Base-by-base conservation (phyloP, 257 asterid genomes). In the Solanum chilense region DNA sequence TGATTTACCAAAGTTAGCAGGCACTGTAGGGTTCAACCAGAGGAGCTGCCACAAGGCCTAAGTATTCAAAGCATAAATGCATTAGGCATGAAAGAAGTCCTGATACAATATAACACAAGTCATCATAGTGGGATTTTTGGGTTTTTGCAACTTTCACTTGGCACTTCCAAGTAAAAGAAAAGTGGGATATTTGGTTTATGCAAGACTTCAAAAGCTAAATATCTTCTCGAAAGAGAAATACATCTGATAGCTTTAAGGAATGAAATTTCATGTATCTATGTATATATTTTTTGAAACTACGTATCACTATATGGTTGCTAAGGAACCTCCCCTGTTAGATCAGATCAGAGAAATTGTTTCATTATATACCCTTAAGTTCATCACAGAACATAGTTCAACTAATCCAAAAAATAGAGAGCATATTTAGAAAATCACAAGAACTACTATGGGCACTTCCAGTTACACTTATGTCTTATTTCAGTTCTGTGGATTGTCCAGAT, bases 1-100 rank as follows among this genome's bases (percentile, higher is more conserved):
- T 64, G 93, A 88, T 90, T 91, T 94, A 18, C 93, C 88, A 80
- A 93, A 92, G 90, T 91, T 92, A 82, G 94, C 92, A 35, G 94
- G 92, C 86, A 89, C 90, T 73, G 88, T 86, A 25, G 96, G 98
- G 92, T 95, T 95, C 87, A 94, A 93, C 98, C 99, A 96, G 85
- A 97, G 94, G 90, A 97, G 93, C 91, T 95, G 97, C 99, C 99
- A 95, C 91, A 97, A 89, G 83, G 97, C 98, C 99, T 97, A 89
- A 39, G 80, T 86, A 89, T 86, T 64, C 82, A 29, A 58, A 86
- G 83, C 78, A 88, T 23, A 88, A 58, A 80, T 80, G 68, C 84
- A 80, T 80, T 80, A 80, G 84, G 42, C 66, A 16, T 10, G 6
- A 44, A 80, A 16, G 84, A 80, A 27, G 84, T 18, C 84, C 66